These are phyloP conservation scores for Termitomyces titanicus DNA, from an alignment of 768 basidiomycete genomes.

Conservation along the genomic window DNA sequence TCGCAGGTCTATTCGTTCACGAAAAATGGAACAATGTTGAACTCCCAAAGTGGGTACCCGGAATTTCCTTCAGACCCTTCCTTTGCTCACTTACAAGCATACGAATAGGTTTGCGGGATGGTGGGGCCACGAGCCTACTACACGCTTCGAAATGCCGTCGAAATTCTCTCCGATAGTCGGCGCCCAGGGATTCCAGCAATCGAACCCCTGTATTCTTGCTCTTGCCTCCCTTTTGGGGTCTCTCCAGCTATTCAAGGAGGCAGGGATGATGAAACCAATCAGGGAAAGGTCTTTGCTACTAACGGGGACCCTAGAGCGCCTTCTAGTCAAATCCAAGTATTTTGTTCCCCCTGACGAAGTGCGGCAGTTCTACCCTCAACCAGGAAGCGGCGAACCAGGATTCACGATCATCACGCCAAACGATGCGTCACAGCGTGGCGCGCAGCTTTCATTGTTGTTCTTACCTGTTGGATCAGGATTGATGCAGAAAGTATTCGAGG, in stretches of 20 bases:
- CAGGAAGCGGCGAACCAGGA: constrained; percentile 29
- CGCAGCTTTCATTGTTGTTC: constrained; percentile 86
- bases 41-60: constrained; percentile 55
- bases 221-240: constrained; percentile 81
- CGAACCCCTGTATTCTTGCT: constrained; percentile 84
- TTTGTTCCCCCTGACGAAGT: constrained; percentile 48
- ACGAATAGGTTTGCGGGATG: constrained; percentile 79
- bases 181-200: constrained; percentile 94
- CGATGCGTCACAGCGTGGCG: constrained; percentile 65
- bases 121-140: constrained; percentile 92
- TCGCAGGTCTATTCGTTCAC: constrained; percentile 90
- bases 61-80: constrained; percentile 9
- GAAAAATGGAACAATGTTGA: constrained; percentile 69
- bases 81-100: constrained; percentile 13
- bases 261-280: constrained; percentile 68
- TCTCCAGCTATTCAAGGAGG: constrained; percentile 74
- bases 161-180: constrained; percentile 81
- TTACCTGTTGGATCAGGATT: constrained; percentile 53
- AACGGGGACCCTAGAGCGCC: constrained; percentile 66
- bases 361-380: constrained; percentile 23
- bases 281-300: constrained; percentile 67
- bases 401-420: constrained; percentile 95
- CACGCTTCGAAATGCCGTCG: constrained; percentile 89
- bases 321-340: constrained; percentile 59
- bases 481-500: constrained; percentile 70